phyloP scores from a whole-genome alignment of 78 protist genomes.

The Dictyostelium intermedium region DNA sequence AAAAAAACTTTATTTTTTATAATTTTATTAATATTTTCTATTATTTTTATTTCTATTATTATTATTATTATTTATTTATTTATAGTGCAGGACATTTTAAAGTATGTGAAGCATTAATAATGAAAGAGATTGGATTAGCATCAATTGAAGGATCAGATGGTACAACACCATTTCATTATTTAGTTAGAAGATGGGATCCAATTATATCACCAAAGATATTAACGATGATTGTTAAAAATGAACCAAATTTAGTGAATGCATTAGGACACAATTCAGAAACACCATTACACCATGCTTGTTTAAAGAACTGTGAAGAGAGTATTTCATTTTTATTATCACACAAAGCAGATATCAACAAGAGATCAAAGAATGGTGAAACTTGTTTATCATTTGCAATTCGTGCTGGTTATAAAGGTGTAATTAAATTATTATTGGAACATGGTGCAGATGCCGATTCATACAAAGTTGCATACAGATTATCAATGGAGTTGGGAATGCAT shows the following conservation, averaged over 20 bases:
- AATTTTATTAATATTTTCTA: background rate
- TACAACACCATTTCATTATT: slow-evolving; percentile 66
- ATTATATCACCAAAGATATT: slow-evolving; percentile 40
- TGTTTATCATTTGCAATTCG: slow-evolving; percentile 75
- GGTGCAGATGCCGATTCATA: slow-evolving; percentile 34
- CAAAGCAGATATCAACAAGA: slow-evolving; percentile 33
- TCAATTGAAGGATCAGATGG: slow-evolving; percentile 26
- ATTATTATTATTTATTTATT: background rate
- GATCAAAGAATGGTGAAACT: slow-evolving; percentile 63
- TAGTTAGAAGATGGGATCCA: slow-evolving; percentile 73
- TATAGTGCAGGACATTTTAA: slow-evolving; percentile 50
- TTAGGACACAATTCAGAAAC: slow-evolving; percentile 39
- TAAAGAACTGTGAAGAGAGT: slow-evolving; percentile 31
- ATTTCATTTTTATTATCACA: slow-evolving; percentile 22
- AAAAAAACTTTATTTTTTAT: background rate
- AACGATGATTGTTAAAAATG: background rate
- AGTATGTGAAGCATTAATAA: slow-evolving; percentile 28
- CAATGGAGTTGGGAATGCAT: slow-evolving; percentile 39
- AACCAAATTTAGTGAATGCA: slow-evolving; percentile 38
- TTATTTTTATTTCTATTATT: background rate
- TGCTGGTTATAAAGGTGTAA: slow-evolving; percentile 61
- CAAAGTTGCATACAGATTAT: slow-evolving; percentile 16
- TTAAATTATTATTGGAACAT: slow-evolving; percentile 60
- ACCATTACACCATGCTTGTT: slow-evolving; percentile 68
- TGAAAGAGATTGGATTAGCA: slow-evolving; percentile 30